Evolutionary conservation across 2,329 filamentous ascomycete genomes (phyloP).

Genomic region (Aspergillus felis): DNA sequence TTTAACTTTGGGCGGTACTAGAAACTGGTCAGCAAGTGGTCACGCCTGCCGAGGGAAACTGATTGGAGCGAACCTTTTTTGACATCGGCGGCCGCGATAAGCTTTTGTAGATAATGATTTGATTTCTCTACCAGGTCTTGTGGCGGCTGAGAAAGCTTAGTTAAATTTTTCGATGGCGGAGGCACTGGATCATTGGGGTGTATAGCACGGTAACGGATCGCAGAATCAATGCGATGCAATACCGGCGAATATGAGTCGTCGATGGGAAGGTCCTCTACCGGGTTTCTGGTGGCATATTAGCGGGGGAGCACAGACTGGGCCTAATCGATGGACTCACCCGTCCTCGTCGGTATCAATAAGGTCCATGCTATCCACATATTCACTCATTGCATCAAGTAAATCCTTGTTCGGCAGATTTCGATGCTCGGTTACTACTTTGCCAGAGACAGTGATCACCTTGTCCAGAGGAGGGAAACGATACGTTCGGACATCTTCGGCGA

Average conservation of each 20-base stretch:
- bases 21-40: constrained; percentile 20
- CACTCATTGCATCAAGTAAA: constrained; percentile 75
- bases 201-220: constrained; percentile 76
- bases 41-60: not conserved
- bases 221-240: constrained; percentile 84
- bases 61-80: constrained; percentile 63
- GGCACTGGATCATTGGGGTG: constrained; percentile 64
- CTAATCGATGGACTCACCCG: constrained; percentile 48
- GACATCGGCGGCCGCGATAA: constrained; percentile 69
- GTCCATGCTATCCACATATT: constrained; percentile 93
- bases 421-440: constrained; percentile 74
- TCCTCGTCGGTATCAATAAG: constrained; percentile 70
- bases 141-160: constrained; percentile 70
- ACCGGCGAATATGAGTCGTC: constrained; percentile 81
- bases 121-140: constrained; percentile 60
- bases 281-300: constrained; percentile 37
- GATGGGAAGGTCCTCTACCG: constrained; percentile 67
- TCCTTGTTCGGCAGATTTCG: constrained; percentile 74
- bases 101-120: constrained; percentile 54
- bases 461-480: constrained; percentile 91
- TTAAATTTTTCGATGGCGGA: constrained; percentile 60
- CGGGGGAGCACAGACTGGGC: not conserved
- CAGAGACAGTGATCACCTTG: constrained; percentile 80
- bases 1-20: constrained; percentile 75
- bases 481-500: constrained; percentile 84